phyloP scores from a whole-genome alignment of 345 rosid species.

The Brassica cretica region DNA sequence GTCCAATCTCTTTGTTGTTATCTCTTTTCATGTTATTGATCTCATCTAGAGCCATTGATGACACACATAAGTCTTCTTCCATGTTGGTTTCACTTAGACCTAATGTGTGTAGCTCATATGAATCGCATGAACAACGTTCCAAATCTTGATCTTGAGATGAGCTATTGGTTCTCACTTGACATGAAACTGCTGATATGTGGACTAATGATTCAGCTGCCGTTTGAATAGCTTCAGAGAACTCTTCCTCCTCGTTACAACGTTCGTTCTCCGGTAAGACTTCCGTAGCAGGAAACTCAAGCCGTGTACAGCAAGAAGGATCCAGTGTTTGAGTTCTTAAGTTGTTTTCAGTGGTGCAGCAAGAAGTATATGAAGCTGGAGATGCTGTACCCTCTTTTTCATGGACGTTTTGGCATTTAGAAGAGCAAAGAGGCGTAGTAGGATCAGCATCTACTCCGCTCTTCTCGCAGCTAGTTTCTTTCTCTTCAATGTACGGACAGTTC shows the following conservation, averaged over 20 bases:
- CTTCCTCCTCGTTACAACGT: conserved; percentile 32
- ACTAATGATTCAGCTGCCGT: conserved; percentile 68
- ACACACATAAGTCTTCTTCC: conserved; percentile 53
- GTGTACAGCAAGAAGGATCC: conserved; percentile 33
- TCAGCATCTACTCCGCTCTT: conserved; percentile 33
- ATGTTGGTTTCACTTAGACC: conserved; percentile 50
- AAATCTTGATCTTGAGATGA: conserved; percentile 29
- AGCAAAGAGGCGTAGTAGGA: conserved; percentile 19
- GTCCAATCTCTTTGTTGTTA: conserved; percentile 50
- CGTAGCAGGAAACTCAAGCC: conserved; percentile 32
- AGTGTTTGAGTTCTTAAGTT: conserved; percentile 19
- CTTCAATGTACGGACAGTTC: conserved; percentile 39
- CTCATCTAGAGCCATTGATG: conserved; percentile 57
- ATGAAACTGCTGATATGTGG: conserved; percentile 38
- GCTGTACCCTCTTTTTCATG: conserved; percentile 37
- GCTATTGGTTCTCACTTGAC: conserved; percentile 19
- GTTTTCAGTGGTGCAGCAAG: conserved; percentile 40
- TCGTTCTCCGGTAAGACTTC: conserved; percentile 18
- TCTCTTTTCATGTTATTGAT: conserved; percentile 31
- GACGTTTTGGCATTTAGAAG: conserved; percentile 30
- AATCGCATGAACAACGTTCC: conserved; percentile 51
- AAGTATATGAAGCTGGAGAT: conserved; percentile 39
- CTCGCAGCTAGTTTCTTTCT: conserved; percentile 30
- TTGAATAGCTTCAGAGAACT: conserved; percentile 38
- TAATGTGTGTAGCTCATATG: conserved; percentile 56